These are phyloP conservation scores for Oldenlandia corymbosa DNA, from an alignment of 257 asterid genomes.

Conservation along the genomic window DNA sequence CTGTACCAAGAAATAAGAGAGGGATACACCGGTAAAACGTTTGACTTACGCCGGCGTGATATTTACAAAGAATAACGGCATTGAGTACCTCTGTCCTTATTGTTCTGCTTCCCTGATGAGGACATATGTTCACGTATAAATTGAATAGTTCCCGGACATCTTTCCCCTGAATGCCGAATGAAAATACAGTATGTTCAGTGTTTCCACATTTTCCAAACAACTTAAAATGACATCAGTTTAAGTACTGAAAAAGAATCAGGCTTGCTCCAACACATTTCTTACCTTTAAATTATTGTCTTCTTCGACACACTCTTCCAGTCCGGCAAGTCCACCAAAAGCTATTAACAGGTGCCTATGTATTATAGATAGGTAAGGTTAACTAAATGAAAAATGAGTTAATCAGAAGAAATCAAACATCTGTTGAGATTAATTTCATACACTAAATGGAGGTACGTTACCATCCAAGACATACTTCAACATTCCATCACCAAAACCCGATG, in stretches of 20 bases:
- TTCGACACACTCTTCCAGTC: conserved; percentile 92
- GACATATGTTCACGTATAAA: conserved; percentile 74
- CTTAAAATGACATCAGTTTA: neutral
- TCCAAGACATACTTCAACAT: neutral
- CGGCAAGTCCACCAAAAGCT: conserved; percentile 98
- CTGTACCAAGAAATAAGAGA: conserved; percentile 21
- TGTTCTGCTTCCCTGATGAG: conserved; percentile 96
- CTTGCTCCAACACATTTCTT: neutral
- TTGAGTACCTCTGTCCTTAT: conserved; percentile 75
- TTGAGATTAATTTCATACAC: neutral
- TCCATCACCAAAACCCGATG: too few species aligned
- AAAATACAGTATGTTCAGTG: neutral
- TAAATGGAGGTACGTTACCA: neutral
- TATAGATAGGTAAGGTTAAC: neutral
- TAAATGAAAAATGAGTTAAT: neutral
- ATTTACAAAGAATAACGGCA: neutral
- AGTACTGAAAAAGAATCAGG: neutral
- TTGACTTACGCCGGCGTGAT: neutral
- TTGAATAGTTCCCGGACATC: conserved; percentile 55
- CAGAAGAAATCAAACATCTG: neutral
- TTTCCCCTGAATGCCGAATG: conserved; percentile 50
- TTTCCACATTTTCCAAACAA: neutral
- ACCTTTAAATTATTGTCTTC: conserved; percentile 74
- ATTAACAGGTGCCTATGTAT: conserved; percentile 73
- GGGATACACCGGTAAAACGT: neutral